Evolutionary conservation across 1,139 yeast species (phyloP).

Genomic region (Sugiyamaella xylanicola): DNA sequence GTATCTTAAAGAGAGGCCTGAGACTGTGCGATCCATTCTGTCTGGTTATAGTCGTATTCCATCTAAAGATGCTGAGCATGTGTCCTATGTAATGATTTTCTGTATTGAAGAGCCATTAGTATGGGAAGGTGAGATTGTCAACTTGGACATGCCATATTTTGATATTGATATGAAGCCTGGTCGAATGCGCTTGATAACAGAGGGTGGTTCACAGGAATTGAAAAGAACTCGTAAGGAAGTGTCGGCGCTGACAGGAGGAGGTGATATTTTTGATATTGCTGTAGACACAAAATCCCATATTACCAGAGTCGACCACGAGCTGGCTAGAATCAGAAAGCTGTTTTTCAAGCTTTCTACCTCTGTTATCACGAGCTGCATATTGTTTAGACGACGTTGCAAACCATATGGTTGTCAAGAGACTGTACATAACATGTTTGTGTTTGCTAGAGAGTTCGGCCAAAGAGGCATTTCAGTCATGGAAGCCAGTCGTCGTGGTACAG

Average conservation of each 20-base stretch:
- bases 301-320: constrained; percentile 72
- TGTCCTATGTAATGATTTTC: constrained; percentile 66
- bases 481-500: constrained; percentile 63
- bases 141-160: constrained; percentile 51
- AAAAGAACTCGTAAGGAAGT: constrained; percentile 49
- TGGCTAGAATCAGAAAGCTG: constrained; percentile 64
- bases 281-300: constrained; percentile 71
- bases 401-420: constrained; percentile 61
- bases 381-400: constrained; percentile 52
- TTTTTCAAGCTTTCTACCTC: constrained; percentile 71
- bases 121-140: constrained; percentile 84
- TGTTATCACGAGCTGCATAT: constrained; percentile 64
- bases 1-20: constrained; percentile 50
- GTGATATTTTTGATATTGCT: constrained; percentile 51
- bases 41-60: constrained; percentile 41
- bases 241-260: constrained; percentile 51
- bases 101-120: constrained; percentile 83
- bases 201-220: constrained; percentile 57
- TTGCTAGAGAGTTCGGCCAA: constrained; percentile 82
- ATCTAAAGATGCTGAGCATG: constrained; percentile 41
- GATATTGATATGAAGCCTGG: constrained; percentile 59
- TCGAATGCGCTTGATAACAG: constrained; percentile 68
- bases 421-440: constrained; percentile 73
- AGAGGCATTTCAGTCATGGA: constrained; percentile 69
- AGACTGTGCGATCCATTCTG: constrained; percentile 43